Evolutionary conservation across 768 basidiomycete species (phyloP).

Genomic region (Botryobasidium botryosum): DNA sequence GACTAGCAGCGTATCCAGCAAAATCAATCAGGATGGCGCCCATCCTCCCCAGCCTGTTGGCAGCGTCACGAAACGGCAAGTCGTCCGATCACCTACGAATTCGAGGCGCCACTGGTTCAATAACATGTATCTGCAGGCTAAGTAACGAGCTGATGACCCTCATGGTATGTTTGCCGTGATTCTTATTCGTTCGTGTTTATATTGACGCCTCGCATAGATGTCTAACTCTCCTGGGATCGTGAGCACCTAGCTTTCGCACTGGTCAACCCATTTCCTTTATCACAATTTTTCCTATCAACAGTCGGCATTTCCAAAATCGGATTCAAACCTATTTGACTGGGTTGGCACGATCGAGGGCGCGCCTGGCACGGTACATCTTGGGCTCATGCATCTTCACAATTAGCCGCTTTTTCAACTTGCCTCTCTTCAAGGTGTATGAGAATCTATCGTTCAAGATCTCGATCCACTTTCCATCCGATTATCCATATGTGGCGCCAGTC

Average conservation of each 20-base stretch:
- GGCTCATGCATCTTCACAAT: background rate
- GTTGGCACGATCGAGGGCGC: slow-evolving; percentile 76
- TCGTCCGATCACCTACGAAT: background rate
- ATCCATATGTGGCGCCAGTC: slow-evolving; percentile 69
- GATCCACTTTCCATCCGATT: slow-evolving; percentile 72
- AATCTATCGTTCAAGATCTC: slow-evolving; percentile 69
- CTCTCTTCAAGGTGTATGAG: slow-evolving; percentile 42
- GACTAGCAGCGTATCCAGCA: too few species aligned
- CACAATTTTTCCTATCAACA: slow-evolving; percentile 17
- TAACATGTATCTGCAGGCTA: slow-evolving; percentile 29
- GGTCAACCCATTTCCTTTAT: slow-evolving; percentile 5
- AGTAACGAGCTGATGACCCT: slow-evolving; percentile 76
- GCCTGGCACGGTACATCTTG: slow-evolving; percentile 42
- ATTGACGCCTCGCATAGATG: slow-evolving; percentile 34
- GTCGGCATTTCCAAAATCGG: slow-evolving; percentile 83
- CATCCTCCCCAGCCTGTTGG: slow-evolving; percentile 42
- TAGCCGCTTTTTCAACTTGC: background rate
- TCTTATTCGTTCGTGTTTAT: background rate
- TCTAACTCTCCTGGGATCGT: slow-evolving; percentile 80
- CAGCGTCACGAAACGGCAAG: slow-evolving; percentile 71
- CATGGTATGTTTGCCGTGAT: slow-evolving; percentile 38
- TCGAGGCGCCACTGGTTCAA: background rate
- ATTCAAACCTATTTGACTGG: slow-evolving; percentile 82
- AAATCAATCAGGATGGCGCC: too few species aligned
- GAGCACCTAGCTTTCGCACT: slow-evolving; percentile 17